Evolutionary conservation across 805 yeast genomes (phyloP).

Genomic region (Pichia californica): DNA sequence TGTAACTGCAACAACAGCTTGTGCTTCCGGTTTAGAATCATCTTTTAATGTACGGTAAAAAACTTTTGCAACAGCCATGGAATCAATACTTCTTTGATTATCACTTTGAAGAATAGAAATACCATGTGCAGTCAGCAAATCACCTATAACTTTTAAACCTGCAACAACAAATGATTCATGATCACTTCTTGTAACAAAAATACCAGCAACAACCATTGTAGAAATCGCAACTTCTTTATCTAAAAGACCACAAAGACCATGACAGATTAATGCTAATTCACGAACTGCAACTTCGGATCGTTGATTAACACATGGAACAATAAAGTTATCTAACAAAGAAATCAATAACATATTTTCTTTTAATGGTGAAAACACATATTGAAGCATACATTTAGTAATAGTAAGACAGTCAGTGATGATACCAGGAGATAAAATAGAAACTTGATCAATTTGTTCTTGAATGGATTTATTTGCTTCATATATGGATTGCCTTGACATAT

Average conservation of each 20-base stretch:
- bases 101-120: slow-evolving; percentile 54
- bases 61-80: slow-evolving; percentile 58
- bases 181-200: slow-evolving; percentile 54
- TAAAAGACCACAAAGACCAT: slow-evolving; percentile 73
- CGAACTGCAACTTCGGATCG: slow-evolving; percentile 48
- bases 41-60: slow-evolving; percentile 61
- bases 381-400: slow-evolving; percentile 64
- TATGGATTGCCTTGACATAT: slow-evolving; percentile 27
- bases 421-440: slow-evolving; percentile 37
- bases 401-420: slow-evolving; percentile 57
- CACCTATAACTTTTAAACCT: slow-evolving; percentile 67
- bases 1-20: slow-evolving; percentile 80
- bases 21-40: slow-evolving; percentile 55
- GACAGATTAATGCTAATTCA: slow-evolving; percentile 62
- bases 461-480: slow-evolving; percentile 28
- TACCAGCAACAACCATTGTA: slow-evolving; percentile 55
- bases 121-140: slow-evolving; percentile 75
- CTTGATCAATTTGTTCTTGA: slow-evolving; percentile 30
- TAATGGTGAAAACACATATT: slow-evolving; percentile 57
- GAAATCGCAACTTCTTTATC: slow-evolving; percentile 61
- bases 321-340: slow-evolving; percentile 67
- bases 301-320: slow-evolving; percentile 65
- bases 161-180: slow-evolving; percentile 54
- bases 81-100: slow-evolving; percentile 49
- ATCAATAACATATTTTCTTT: slow-evolving; percentile 58